Base-by-base conservation (phyloP, 768 basidiomycete species). In the Tulasnella sp. region DNA sequence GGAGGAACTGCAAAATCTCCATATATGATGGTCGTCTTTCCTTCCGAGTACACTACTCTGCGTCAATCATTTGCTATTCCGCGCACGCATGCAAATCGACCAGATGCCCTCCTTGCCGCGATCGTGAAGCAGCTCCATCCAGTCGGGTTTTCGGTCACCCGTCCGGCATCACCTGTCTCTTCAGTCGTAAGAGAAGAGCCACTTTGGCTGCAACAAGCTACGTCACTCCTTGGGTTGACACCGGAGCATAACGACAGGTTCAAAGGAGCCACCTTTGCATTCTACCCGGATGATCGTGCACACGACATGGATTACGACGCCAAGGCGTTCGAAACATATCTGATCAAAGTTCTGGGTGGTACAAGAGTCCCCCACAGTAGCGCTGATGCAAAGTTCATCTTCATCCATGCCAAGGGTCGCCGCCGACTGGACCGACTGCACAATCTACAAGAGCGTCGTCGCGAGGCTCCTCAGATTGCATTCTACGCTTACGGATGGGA, bases 401-500 rank as follows among this genome's bases (percentile, higher is more conserved):
- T 75, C 46, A 61, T 75, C 44, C 74, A 75, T 75, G 51, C 74
- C 29, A 48, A 40, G n/a, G 74, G 74, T 20, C 46, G 44, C 10
- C 35, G 39, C 37, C 51, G 37, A 16, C 42, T 75, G 37, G 44
- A 48, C 5, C 44, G 46, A 35, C 20, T 75, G 11, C 15, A n/a
- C 46, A 75, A 75, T 18, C 46, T 75, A 13, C 74, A 61, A 16
- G 74, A 75, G 55, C 74, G 39, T 4, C 44, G 55, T 26, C 71
- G 71, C 6, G 55, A 51, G 11, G 26, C 15, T n/a, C 74, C 74
- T 57, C 74, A 75, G 37, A 18, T 75, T 55, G 26, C 37, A 3
- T 75, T 75, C 32, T 51, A 75, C 37, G 51, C 74, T 5, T 75
- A 51, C 46, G 74, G 74, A 29, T 61, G 55, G 74, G 51, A 75